phyloP scores from a whole-genome alignment of 2,329 filamentous ascomycete species.

The Biscogniauxia sp. region DNA sequence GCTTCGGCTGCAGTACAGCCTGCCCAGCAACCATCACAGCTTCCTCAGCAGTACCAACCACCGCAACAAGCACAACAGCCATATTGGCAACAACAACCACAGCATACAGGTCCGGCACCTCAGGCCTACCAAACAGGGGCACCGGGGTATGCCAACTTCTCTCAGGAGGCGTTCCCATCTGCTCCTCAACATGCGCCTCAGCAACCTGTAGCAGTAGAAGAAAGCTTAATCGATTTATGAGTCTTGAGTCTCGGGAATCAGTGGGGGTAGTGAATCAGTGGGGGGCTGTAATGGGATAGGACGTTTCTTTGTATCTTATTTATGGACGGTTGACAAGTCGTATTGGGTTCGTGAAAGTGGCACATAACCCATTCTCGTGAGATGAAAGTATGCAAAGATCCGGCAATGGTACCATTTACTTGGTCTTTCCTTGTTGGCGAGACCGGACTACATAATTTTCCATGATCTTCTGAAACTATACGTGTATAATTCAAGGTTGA shows the following conservation, averaged over 20 bases:
- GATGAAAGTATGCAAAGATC: not conserved
- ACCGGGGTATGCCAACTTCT: constrained; percentile 48
- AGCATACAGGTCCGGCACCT: constrained; percentile 41
- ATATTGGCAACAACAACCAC: constrained; percentile 50
- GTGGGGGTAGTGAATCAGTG: not conserved
- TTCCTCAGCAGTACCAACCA: constrained; percentile 33
- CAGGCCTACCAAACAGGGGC: constrained; percentile 33
- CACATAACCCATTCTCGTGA: not conserved
- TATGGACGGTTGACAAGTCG: not conserved
- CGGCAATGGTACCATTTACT: not conserved
- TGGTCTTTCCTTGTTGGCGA: not conserved
- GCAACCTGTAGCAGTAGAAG: constrained; percentile 62
- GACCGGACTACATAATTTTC: not conserved
- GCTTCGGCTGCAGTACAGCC: constrained; percentile 27
- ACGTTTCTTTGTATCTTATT: not conserved
- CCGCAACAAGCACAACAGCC: constrained; percentile 39
- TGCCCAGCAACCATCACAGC: constrained; percentile 25
- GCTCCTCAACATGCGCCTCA: constrained; percentile 62
- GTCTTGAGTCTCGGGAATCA: constrained; percentile 32
- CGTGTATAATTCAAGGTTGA: not conserved
- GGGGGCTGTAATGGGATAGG: not conserved
- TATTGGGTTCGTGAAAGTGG: not conserved
- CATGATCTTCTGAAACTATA: not conserved
- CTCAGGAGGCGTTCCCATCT: constrained; percentile 62
- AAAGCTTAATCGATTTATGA: constrained; percentile 76